These are phyloP conservation scores for Rhododendron kiyosumense DNA, from an alignment of 148 eudicot species.

Conservation along the genomic window DNA sequence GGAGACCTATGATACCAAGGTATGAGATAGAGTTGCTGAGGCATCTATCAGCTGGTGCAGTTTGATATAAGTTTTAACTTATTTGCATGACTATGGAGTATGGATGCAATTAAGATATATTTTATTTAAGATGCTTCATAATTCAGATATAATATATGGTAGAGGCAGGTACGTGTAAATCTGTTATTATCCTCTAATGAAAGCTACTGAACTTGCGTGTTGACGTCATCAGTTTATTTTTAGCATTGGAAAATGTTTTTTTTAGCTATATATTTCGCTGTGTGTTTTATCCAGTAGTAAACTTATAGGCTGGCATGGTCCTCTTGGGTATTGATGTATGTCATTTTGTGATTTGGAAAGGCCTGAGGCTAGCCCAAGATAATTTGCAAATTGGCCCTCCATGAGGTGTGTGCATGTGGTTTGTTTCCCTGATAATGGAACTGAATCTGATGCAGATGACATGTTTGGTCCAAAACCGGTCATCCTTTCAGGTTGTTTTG, in stretches of 20 bases:
- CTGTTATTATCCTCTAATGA: neutral
- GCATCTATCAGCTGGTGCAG: neutral
- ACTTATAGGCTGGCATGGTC: neutral
- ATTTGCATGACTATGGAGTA: neutral
- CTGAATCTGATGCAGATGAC: neutral
- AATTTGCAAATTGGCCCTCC: neutral
- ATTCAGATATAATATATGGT: neutral
- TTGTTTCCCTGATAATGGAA: neutral
- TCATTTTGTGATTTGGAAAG: neutral
- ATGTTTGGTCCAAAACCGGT: neutral
- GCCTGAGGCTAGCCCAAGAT: neutral
- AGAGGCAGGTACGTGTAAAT: neutral
- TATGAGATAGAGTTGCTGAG: conserved; percentile 23
- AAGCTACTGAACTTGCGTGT: neutral
- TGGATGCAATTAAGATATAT: neutral
- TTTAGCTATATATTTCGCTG: neutral
- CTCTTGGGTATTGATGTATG: neutral
- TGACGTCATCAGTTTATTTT: neutral
- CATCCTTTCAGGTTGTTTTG: neutral
- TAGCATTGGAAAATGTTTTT: neutral
- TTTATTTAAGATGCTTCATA: neutral
- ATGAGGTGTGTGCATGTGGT: neutral
- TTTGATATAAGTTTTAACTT: neutral
- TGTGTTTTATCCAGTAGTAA: neutral
- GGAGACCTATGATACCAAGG: conserved; percentile 64